Evolutionary conservation across 306 rosid species (phyloP).

Genomic region (Dalbergia cultrata): DNA sequence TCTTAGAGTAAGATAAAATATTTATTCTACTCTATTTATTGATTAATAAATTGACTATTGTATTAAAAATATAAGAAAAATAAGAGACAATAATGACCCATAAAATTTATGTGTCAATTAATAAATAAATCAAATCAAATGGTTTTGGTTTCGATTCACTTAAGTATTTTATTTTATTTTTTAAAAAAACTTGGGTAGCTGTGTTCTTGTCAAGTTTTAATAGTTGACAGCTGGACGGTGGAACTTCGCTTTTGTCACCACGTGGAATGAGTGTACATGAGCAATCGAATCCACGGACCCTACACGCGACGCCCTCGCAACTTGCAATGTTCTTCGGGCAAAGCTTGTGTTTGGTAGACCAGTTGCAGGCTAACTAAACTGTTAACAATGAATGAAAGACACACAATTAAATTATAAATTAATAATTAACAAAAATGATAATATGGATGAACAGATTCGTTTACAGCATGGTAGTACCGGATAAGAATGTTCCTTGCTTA

Average conservation of each 20-base stretch:
- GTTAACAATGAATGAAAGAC: neutral
- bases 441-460: neutral
- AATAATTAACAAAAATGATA: neutral
- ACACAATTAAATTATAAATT: neutral
- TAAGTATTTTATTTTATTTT: too few species aligned
- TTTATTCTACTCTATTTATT: too few species aligned
- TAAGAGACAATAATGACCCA: too few species aligned
- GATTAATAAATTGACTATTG: too few species aligned
- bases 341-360: neutral
- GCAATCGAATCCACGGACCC: constrained; percentile 1
- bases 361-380: neutral
- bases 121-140: too few species aligned
- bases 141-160: too few species aligned
- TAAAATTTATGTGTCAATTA: too few species aligned
- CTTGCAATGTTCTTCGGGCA: neutral
- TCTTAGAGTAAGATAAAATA: too few species aligned
- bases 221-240: neutral
- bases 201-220: too few species aligned
- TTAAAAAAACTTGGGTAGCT: too few species aligned
- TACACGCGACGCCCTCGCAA: constrained; percentile 4
- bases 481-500: neutral
- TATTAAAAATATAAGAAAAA: too few species aligned
- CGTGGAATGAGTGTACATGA: neutral
- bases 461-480: neutral
- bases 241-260: constrained; percentile 3